Evolutionary conservation across 1,284 basidiomycete species (phyloP).

Genomic region (Puccinia polysora): DNA sequence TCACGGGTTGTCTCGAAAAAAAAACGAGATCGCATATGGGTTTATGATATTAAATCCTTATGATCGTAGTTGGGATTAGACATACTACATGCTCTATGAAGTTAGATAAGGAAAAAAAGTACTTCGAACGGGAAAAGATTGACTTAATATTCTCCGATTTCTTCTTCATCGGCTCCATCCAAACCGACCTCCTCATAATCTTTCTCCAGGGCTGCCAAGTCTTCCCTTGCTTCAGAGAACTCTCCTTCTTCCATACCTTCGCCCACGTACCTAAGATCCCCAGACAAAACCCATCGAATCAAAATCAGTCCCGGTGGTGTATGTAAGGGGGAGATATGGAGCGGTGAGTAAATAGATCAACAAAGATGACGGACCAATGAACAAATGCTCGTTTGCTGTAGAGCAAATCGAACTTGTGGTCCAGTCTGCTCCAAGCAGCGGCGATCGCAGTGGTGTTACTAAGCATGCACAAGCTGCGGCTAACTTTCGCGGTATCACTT

Average conservation of each 20-base stretch:
- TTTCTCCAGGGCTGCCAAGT: constrained; percentile 62
- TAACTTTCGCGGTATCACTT: constrained; percentile 53
- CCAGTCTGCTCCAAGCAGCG: constrained; percentile 52
- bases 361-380: constrained; percentile 61
- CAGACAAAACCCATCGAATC: constrained; percentile 44
- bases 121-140: too few species aligned
- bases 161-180: constrained; percentile 42
- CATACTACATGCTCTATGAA: too few species aligned
- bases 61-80: too few species aligned
- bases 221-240: constrained; percentile 95
- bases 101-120: too few species aligned
- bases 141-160: constrained; percentile 36
- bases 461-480: constrained; percentile 53
- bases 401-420: constrained; percentile 54
- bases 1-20: too few species aligned
- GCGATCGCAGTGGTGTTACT: constrained; percentile 54
- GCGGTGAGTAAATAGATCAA: not conserved
- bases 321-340: not conserved
- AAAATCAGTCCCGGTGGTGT: not conserved
- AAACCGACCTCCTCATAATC: too few species aligned
- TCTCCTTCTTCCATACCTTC: constrained; percentile 99
- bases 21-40: too few species aligned
- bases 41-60: too few species aligned
- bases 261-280: constrained; percentile 64
- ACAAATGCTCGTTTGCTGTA: too few species aligned